Conservation (phyloP, 306 rosid genomes). For the Hippophae gyantsensis region DNA sequence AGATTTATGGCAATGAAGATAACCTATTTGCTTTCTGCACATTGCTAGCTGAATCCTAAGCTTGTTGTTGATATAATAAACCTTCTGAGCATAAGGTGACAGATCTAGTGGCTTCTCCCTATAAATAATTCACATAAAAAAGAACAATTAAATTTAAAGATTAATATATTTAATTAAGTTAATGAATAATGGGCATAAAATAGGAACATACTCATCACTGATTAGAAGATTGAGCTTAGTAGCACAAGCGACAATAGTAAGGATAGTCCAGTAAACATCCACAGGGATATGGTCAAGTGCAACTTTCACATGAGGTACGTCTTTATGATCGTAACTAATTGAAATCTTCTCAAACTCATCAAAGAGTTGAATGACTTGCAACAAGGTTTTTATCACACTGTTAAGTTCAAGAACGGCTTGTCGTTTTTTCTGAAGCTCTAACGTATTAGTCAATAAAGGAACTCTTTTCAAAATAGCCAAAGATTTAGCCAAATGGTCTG, state of each 20-base stretch:
- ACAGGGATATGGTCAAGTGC: too few relatives aligned
- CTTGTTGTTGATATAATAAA: constrained; percentile 42
- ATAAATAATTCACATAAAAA: neutral
- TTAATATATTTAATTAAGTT: neutral
- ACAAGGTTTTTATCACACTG: too few relatives aligned
- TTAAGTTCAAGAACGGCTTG: too few relatives aligned
- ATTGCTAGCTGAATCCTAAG: constrained; percentile 30
- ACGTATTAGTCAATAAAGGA: too few relatives aligned
- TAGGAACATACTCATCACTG: constrained; percentile 29
- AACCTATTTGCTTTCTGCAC: constrained; percentile 41
- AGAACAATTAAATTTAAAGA: neutral
- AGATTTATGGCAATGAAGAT: too few relatives aligned
- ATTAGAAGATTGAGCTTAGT: constrained; percentile 37
- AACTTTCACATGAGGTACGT: too few relatives aligned
- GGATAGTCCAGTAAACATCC: constrained; percentile 55
- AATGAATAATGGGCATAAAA: neutral
- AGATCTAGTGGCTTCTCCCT: constrained; percentile 41
- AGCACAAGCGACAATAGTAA: constrained; percentile 37
- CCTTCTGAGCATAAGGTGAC: constrained; percentile 49
- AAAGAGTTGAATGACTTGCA: too few relatives aligned
- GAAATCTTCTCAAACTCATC: too few relatives aligned
- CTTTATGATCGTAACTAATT: too few relatives aligned
- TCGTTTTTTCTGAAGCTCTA: too few relatives aligned
- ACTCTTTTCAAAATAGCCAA: too few relatives aligned
- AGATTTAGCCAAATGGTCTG: too few relatives aligned